A percentile compares a stretch with the other conserved stretches of the same genome.
Conservation (phyloP, 1,284 basidiomycete genomes). For the Cryptococcus wingfieldii region DNA sequence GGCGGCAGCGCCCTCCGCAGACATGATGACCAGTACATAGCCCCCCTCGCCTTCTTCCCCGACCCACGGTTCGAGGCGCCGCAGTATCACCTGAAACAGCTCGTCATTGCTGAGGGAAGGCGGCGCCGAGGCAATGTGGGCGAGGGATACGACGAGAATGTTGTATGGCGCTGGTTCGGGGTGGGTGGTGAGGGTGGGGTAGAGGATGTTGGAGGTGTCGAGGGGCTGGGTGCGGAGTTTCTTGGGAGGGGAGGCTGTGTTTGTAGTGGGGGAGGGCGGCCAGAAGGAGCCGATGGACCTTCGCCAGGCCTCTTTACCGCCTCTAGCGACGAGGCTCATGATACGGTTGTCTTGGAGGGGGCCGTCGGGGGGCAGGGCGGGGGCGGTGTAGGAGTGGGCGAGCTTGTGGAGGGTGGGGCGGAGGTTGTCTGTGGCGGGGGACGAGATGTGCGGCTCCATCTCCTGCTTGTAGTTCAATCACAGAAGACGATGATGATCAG, state of each 20-base stretch:
- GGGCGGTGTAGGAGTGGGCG: neutral
- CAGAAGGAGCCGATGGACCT: neutral
- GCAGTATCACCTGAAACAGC: conserved; percentile 23
- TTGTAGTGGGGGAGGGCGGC: neutral
- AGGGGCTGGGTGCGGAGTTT: conserved; percentile 1
- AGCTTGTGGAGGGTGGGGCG: neutral
- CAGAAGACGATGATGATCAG: neutral
- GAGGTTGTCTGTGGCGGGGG: neutral
- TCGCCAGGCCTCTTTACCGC: conserved; percentile 12
- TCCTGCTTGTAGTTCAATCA: neutral
- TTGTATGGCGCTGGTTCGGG: conserved; percentile 16
- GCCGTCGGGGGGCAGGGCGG: neutral
- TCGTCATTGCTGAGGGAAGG: conserved; percentile 24
- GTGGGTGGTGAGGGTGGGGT: conserved; percentile 18
- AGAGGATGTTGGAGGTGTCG: conserved; percentile 19
- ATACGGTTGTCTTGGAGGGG: neutral
- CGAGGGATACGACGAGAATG: conserved; percentile 29
- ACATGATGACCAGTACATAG: conserved; percentile 38
- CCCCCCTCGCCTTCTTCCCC: conserved; percentile 34
- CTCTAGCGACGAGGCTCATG: conserved; percentile 8
- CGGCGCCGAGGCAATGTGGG: conserved; percentile 19
- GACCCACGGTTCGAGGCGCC: conserved; percentile 35
- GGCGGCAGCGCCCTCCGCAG: conserved; percentile 19
- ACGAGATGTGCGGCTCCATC: neutral
- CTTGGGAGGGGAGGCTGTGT: neutral